These are phyloP conservation scores for Trichoderma orchidacearum DNA, from an alignment of 495 filamentous ascomycete genomes.

Conservation along the genomic window DNA sequence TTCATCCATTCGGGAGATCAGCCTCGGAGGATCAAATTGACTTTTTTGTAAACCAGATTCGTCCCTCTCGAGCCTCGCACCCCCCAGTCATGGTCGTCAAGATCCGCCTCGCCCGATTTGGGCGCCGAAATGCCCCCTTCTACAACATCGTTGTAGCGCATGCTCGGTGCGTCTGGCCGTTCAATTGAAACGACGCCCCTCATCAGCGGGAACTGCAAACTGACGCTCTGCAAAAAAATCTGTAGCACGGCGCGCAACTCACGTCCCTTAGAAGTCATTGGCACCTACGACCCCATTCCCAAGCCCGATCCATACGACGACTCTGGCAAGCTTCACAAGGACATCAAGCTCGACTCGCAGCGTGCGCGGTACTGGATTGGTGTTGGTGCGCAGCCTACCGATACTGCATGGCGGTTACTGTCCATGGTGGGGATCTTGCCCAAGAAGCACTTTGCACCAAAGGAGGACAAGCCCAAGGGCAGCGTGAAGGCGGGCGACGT, in stretches of 20 bases:
- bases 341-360: constrained; percentile 70
- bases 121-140: constrained; percentile 68
- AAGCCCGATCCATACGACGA: constrained; percentile 51
- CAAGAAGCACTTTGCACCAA: not conserved
- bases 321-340: constrained; percentile 62
- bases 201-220: no score
- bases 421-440: constrained; percentile 50
- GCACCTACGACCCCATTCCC: constrained; percentile 88
- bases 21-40: no score
- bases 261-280: constrained; percentile 84
- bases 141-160: constrained; percentile 97
- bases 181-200: constrained; percentile 4
- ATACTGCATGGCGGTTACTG: constrained; percentile 76
- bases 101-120: constrained; percentile 89
- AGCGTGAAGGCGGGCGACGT: not conserved
- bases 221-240: not conserved
- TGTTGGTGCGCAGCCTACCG: constrained; percentile 87
- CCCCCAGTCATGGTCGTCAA: constrained; percentile 64
- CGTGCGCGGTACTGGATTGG: constrained; percentile 92
- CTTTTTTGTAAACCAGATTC: not conserved
- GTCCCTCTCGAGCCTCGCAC: not conserved
- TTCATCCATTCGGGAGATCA: not conserved
- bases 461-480: not conserved
- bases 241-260: constrained; percentile 63
- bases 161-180: constrained; percentile 55